Evolutionary conservation across 345 rosid genomes (phyloP), one percentile per base, ranked within the genome.

Genomic region (Nephelium lappaceum): DNA sequence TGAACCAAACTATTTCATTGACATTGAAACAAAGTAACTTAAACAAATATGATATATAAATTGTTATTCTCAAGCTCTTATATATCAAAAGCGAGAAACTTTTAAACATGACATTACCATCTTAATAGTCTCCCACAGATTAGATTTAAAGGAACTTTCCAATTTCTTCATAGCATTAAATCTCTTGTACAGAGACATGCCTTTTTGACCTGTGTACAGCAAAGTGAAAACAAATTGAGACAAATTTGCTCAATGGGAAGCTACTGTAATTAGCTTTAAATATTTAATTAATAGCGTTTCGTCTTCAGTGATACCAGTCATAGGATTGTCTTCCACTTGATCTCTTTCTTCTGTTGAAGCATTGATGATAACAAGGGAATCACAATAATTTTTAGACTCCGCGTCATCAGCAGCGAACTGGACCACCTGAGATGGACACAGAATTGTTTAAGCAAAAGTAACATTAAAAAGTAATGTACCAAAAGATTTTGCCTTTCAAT

Each of bases 71-170:
- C 27, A 51, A 76, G 67, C 55, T 74, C 12, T 25, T 53, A 11
- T 42, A 25, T 15, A 71, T 24, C 31, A 76, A 69, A 58, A 74
- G 77, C 53, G 66, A 49, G 79, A 77, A 82, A 73, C 27, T 78
- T 42, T 36, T 21, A 76, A 75, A 75, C 85, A 78, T 90, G 92
- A 96, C 92, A 80, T 70, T 63, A 89, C 72, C 38, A 78, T 79
- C 72, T 86, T 87, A 67, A 89, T 75, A 63, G 81, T 82, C 87
- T 84, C 78, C 85, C 85, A 82, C 72, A 95, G 51, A 73, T 85
- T 69, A 81, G 79, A 81, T 87, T 80, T 89, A 73, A 93, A 95
- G 77, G 87, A 86, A 64, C 69, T 81, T 83, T 92, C 97, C 79
- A 89, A 84, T 73, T 87, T 91, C 85, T 85, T 90, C 91, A 95